Evolutionary conservation across 768 basidiomycete species (phyloP).

Genomic region (Rubroboletus pulcherrimus): DNA sequence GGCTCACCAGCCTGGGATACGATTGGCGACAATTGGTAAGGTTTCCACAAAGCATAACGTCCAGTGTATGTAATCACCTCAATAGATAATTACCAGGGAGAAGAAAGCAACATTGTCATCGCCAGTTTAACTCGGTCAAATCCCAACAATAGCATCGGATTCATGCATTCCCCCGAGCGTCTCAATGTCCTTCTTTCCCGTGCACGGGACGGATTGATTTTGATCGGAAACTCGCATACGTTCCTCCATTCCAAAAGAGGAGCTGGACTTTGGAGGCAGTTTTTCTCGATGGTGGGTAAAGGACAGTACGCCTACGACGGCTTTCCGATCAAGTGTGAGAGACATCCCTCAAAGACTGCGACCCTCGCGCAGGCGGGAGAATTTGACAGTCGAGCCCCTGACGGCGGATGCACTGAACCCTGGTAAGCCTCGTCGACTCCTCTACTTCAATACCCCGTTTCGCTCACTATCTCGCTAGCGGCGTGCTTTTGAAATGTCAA

Average conservation of each 20-base stretch:
- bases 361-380: conserved; percentile 39
- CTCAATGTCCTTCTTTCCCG: conserved; percentile 73
- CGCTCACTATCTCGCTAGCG: conserved; percentile 6
- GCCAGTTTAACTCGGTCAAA: conserved; percentile 63
- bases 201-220: conserved; percentile 59
- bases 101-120: conserved; percentile 69
- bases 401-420: conserved; percentile 58
- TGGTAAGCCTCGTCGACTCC: conserved; percentile 43
- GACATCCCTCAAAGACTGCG: conserved; percentile 42
- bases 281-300: conserved; percentile 43
- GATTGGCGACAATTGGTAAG: conserved; percentile 66
- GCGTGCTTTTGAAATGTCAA: conserved; percentile 12
- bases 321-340: conserved; percentile 56
- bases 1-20: conserved; percentile 36
- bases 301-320: conserved; percentile 54
- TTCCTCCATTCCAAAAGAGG: conserved; percentile 56
- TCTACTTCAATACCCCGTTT: not conserved
- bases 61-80: not conserved
- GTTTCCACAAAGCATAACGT: not conserved
- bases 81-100: conserved; percentile 74
- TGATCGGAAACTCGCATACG: conserved; percentile 65
- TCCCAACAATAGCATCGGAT: conserved; percentile 53
- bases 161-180: conserved; percentile 68
- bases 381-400: conserved; percentile 53
- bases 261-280: conserved; percentile 44